A percentile compares a stretch with the other conserved stretches of the same genome.
Evolutionary conservation across 2,329 filamentous ascomycete genomes (phyloP).

Genomic region (Cytospora chrysosperma): DNA sequence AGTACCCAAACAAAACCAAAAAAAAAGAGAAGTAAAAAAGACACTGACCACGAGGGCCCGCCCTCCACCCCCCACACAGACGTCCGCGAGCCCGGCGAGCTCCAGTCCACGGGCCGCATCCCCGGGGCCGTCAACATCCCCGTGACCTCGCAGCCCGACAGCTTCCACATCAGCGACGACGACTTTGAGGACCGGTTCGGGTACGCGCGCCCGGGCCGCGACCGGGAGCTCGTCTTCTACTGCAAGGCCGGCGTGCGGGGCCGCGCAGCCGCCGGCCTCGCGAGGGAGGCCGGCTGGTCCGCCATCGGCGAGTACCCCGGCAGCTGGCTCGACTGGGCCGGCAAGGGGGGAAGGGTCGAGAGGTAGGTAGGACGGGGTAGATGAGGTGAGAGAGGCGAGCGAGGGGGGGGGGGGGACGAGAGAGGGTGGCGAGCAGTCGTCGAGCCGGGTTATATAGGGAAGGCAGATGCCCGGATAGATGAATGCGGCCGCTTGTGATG

Average conservation of each 20-base stretch:
- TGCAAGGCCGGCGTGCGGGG: constrained; percentile 90
- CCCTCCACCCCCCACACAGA: constrained; percentile 44
- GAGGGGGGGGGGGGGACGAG: too few species aligned
- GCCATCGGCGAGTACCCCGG: constrained; percentile 71
- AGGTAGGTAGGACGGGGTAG: too few species aligned
- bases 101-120: constrained; percentile 65
- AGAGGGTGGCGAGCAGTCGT: too few species aligned
- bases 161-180: constrained; percentile 69
- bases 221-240: constrained; percentile 74
- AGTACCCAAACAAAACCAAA: too few species aligned
- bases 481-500: not conserved
- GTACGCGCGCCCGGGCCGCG: constrained; percentile 62
- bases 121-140: constrained; percentile 83
- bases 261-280: constrained; percentile 72
- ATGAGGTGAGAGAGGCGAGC: not conserved
- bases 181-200: constrained; percentile 85
- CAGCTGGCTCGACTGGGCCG: constrained; percentile 81
- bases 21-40: too few species aligned
- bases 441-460: too few species aligned
- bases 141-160: constrained; percentile 72
- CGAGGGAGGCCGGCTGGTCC: constrained; percentile 72
- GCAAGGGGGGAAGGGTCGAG: constrained; percentile 64
- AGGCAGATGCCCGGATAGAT: not conserved
- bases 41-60: too few species aligned
- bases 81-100: constrained; percentile 71